A percentile compares a stretch with the other conserved stretches of the same genome.
Evolutionary conservation across 164 flowering plant species (phyloP).

Genomic region (Piper longum): DNA sequence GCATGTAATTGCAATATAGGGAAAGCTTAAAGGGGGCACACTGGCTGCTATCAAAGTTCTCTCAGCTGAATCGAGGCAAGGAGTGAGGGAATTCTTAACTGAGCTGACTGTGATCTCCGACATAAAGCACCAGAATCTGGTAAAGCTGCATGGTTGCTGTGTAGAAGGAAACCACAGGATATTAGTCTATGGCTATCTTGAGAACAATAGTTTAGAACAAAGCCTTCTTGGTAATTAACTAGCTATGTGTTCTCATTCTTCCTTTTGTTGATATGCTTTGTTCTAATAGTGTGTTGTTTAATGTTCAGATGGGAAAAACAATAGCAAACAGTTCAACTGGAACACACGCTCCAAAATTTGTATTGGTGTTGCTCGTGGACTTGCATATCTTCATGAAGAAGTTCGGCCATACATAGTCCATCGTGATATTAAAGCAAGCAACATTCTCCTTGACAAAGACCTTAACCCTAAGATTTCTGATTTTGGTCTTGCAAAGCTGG

Average conservation of each 20-base stretch:
- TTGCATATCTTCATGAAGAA: conserved; percentile 87
- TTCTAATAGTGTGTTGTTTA: background rate
- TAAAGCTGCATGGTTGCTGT: conserved; percentile 79
- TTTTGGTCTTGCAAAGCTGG: conserved; percentile 89
- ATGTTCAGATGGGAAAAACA: conserved; percentile 38
- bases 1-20: conserved; percentile 34
- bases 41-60: conserved; percentile 84
- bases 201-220: conserved; percentile 78
- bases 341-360: conserved; percentile 45
- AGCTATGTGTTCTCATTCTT: background rate
- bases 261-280: background rate
- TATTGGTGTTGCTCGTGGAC: conserved; percentile 75
- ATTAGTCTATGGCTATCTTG: conserved; percentile 72
- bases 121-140: conserved; percentile 70
- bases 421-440: conserved; percentile 94
- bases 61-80: conserved; percentile 75
- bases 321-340: conserved; percentile 59
- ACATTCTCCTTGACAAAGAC: conserved; percentile 79
- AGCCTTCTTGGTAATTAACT: conserved; percentile 59
- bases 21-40: conserved; percentile 55
- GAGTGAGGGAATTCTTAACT: conserved; percentile 64
- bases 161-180: conserved; percentile 73
- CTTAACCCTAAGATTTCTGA: conserved; percentile 73
- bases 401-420: conserved; percentile 76
- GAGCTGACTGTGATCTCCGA: conserved; percentile 65